Percentiles rank a stretch among this genome's conserved stretches.
These are phyloP conservation scores for Acacia concinna DNA, from an alignment of 331 rosid species.

Conservation along the genomic window DNA sequence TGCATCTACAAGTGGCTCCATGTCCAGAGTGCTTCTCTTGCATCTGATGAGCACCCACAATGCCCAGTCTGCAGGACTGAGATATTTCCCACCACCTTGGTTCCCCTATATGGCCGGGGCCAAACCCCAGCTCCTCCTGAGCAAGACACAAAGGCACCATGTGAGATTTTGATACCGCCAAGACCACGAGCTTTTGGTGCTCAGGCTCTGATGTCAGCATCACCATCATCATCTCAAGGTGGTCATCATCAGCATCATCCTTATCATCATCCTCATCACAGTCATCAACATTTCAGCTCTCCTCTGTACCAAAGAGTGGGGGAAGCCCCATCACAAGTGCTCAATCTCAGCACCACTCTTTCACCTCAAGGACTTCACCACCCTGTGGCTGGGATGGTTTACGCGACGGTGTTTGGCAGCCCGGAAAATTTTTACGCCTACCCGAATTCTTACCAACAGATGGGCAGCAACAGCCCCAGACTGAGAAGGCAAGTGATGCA, in stretches of 20 bases:
- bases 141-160: slow-evolving; percentile 36
- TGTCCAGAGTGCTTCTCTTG: slow-evolving; percentile 76
- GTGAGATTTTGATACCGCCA: slow-evolving; percentile 59
- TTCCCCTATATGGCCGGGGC: slow-evolving; percentile 85
- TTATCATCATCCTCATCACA: slow-evolving; percentile 73
- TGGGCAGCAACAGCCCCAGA: slow-evolving; percentile 54
- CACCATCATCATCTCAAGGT: slow-evolving; percentile 40
- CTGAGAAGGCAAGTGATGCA: slow-evolving; percentile 84
- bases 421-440: slow-evolving; percentile 48
- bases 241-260: slow-evolving; percentile 74
- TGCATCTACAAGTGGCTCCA: slow-evolving; percentile 96
- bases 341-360: slow-evolving; percentile 44
- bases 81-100: slow-evolving; percentile 74
- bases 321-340: slow-evolving; percentile 46
- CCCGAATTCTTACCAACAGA: slow-evolving; percentile 56
- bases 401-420: slow-evolving; percentile 70
- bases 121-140: slow-evolving; percentile 37
- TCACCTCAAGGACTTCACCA: slow-evolving; percentile 50
- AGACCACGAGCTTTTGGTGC: slow-evolving; percentile 73
- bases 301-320: slow-evolving; percentile 47
- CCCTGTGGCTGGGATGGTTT: slow-evolving; percentile 64
- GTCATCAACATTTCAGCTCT: slow-evolving; percentile 52
- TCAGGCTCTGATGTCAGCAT: slow-evolving; percentile 40
- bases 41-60: slow-evolving; percentile 70
- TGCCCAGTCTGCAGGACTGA: slow-evolving; percentile 94